These are phyloP conservation scores for Globisporangium yorkense DNA, from an alignment of 352 stramenopile genomes.

Conservation along the genomic window DNA sequence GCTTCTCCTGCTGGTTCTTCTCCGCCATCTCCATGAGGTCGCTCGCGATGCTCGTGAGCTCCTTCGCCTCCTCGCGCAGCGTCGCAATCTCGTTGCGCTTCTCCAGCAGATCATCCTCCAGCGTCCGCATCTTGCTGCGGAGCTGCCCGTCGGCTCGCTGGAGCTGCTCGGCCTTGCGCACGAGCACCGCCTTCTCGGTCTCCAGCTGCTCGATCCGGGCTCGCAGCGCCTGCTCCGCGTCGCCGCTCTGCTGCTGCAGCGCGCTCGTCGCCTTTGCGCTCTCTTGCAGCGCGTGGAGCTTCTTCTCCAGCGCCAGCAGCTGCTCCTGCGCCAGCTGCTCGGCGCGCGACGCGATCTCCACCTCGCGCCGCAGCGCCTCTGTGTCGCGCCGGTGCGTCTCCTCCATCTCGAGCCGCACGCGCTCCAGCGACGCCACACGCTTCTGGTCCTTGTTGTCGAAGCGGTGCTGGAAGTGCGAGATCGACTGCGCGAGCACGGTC, in stretches of 20 bases:
- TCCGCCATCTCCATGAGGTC: slow-evolving; percentile 70
- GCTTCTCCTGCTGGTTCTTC: slow-evolving; percentile 36
- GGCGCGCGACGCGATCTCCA: slow-evolving; percentile 16
- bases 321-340: slow-evolving; percentile 31
- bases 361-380: slow-evolving; percentile 23
- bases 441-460: slow-evolving; percentile 57
- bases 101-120: slow-evolving; percentile 33
- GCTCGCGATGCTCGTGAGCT: slow-evolving; percentile 50
- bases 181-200: slow-evolving; percentile 62
- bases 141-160: slow-evolving; percentile 57
- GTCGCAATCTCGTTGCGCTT: slow-evolving; percentile 28
- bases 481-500: slow-evolving; percentile 61
- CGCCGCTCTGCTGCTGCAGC: slow-evolving; percentile 19
- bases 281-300: slow-evolving; percentile 24
- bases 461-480: slow-evolving; percentile 62
- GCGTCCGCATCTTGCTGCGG: slow-evolving; percentile 33
- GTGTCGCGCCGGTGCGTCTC: slow-evolving; percentile 27
- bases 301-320: slow-evolving; percentile 23
- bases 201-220: slow-evolving; percentile 35
- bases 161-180: slow-evolving; percentile 53
- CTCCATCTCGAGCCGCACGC: slow-evolving; percentile 34
- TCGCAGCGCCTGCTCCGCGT: slow-evolving; percentile 24
- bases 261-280: slow-evolving; percentile 15
- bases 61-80: slow-evolving; percentile 42
- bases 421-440: slow-evolving; percentile 33